phyloP scores from a whole-genome alignment of 2,329 filamentous ascomycete species.

The Microdochium bolleyi region DNA sequence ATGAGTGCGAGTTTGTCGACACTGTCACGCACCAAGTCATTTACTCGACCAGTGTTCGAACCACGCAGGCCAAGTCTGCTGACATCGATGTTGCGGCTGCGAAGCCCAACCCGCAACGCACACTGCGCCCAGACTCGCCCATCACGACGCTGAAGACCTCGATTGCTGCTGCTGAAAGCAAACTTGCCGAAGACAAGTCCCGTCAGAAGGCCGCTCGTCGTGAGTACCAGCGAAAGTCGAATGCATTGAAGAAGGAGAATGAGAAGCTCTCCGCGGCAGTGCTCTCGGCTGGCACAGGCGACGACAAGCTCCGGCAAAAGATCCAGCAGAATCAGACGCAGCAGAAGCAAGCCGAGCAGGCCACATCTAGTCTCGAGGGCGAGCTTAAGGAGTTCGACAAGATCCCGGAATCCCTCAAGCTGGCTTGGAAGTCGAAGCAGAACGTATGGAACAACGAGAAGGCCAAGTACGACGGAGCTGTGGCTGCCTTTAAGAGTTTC shows the following conservation, averaged over 20 bases:
- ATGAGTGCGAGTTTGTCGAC: conserved; percentile 71
- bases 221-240: conserved; percentile 64
- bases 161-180: conserved; percentile 63
- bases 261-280: conserved; percentile 60
- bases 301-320: conserved; percentile 70
- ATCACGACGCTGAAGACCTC: conserved; percentile 70
- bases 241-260: conserved; percentile 63
- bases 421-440: conserved; percentile 47
- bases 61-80: conserved; percentile 40
- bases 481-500: conserved; percentile 45
- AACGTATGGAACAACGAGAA: conserved; percentile 46
- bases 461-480: conserved; percentile 50
- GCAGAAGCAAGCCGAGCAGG: conserved; percentile 56
- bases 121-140: conserved; percentile 66
- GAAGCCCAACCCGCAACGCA: conserved; percentile 42
- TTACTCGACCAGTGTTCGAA: conserved; percentile 66
- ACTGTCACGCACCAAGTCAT: conserved; percentile 57
- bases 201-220: conserved; percentile 64
- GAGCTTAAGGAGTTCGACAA: conserved; percentile 59
- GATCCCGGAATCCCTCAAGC: conserved; percentile 53
- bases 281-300: conserved; percentile 60
- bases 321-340: conserved; percentile 68
- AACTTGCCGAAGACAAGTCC: conserved; percentile 60
- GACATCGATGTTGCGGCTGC: conserved; percentile 24
- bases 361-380: conserved; percentile 42